These are phyloP conservation scores for Bipolaris sorokiniana DNA, from an alignment of 2,329 filamentous ascomycete species.

Conservation along the genomic window DNA sequence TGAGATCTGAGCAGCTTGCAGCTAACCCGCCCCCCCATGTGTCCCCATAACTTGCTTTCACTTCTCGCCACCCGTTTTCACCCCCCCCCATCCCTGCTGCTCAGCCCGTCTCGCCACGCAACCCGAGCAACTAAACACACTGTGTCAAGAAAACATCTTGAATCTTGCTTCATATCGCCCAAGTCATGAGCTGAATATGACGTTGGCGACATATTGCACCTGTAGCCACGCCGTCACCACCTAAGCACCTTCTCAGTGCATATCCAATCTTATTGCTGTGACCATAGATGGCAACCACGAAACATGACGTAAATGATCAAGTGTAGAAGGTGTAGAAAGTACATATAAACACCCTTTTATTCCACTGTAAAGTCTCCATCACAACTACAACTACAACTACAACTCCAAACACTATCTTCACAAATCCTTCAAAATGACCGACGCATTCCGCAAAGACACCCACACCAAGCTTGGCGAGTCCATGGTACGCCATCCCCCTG, in stretches of 20 bases:
- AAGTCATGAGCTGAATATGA: conserved; percentile 5
- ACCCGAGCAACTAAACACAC: conserved; percentile 10
- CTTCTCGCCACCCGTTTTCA: conserved; percentile 2
- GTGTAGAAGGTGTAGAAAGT: background rate
- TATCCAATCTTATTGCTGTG: conserved; percentile 15
- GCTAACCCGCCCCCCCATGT: background rate
- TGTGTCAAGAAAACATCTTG: conserved; percentile 9
- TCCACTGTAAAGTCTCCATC: background rate
- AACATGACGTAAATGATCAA: conserved; percentile 33
- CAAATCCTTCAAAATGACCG: conserved; percentile 61
- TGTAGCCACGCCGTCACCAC: conserved; percentile 8
- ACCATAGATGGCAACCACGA: conserved; percentile 12
- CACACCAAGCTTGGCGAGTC: conserved; percentile 62
- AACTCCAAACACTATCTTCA: conserved; percentile 27
- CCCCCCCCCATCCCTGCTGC: conserved; percentile 13
- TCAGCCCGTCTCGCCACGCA: conserved; percentile 6
- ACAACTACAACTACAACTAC: background rate
- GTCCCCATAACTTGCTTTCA: conserved; percentile 8
- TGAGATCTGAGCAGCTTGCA: background rate
- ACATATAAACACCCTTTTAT: conserved; percentile 30
- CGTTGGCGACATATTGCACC: conserved; percentile 1
- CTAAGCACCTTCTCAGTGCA: conserved; percentile 13
- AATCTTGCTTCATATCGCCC: background rate
- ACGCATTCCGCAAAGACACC: conserved; percentile 67
- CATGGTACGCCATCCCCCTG: conserved; percentile 13